These are phyloP conservation scores for Aspergillus viridinutans DNA, from an alignment of 2,329 filamentous ascomycete genomes.

Conservation along the genomic window DNA sequence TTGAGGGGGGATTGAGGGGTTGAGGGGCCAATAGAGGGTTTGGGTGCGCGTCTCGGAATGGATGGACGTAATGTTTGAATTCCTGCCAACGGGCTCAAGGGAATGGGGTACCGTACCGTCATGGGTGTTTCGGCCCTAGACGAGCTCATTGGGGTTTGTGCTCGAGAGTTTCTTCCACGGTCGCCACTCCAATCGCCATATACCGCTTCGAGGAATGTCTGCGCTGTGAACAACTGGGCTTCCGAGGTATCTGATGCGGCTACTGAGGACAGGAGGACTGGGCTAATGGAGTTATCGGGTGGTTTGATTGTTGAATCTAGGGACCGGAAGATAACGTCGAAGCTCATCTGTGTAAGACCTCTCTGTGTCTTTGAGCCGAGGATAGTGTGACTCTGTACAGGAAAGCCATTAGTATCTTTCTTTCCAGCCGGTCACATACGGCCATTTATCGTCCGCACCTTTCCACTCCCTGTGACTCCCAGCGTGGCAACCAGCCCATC, in stretches of 20 bases:
- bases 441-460: constrained; percentile 54
- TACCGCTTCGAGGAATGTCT: constrained; percentile 72
- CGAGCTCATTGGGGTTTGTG: constrained; percentile 62
- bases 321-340: constrained; percentile 84
- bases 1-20: neutral
- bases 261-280: constrained; percentile 67
- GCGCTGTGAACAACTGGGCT: constrained; percentile 68
- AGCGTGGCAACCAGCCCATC: constrained; percentile 88
- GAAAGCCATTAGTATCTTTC: constrained; percentile 4
- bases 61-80: constrained; percentile 13
- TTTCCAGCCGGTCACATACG: neutral
- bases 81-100: constrained; percentile 22
- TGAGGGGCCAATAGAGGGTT: neutral
- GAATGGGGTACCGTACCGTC: constrained; percentile 39
- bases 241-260: constrained; percentile 76
- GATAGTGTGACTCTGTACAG: constrained; percentile 81
- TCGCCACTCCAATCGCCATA: constrained; percentile 62
- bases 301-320: constrained; percentile 69
- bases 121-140: constrained; percentile 43
- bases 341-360: constrained; percentile 83
- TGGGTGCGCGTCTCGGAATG: constrained; percentile 13
- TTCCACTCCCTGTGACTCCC: constrained; percentile 92
- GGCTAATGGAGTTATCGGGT: constrained; percentile 47
- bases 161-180: constrained; percentile 59
- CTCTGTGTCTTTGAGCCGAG: constrained; percentile 81